These are phyloP conservation scores for Wickerhamiella occidentalis DNA, from an alignment of 805 yeast species.

Conservation along the genomic window DNA sequence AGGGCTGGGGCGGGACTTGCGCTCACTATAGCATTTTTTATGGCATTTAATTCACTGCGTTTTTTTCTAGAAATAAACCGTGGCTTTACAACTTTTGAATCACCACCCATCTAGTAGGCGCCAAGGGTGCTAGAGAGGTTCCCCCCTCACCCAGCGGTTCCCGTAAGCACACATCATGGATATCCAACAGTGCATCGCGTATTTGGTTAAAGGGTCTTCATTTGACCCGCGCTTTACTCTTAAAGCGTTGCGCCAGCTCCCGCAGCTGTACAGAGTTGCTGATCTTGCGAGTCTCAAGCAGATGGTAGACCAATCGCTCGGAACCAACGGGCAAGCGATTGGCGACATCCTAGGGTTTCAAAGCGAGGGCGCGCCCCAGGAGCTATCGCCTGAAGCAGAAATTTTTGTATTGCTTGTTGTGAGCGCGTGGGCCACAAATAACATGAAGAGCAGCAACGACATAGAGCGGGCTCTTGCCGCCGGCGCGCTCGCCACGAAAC, in stretches of 20 bases:
- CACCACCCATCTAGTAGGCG: too few relatives aligned
- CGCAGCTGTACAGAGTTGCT: slow-evolving; percentile 56
- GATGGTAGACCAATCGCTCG: slow-evolving; percentile 46
- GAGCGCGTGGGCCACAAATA: slow-evolving; percentile 57
- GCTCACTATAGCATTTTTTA: neutral
- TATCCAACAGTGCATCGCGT: slow-evolving; percentile 28
- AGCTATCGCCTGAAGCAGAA: slow-evolving; percentile 64
- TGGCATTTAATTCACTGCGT: slow-evolving; percentile 20
- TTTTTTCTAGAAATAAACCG: slow-evolving; percentile 11
- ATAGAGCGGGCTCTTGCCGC: slow-evolving; percentile 37
- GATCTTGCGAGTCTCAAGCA: slow-evolving; percentile 41
- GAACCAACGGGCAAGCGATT: slow-evolving; percentile 34
- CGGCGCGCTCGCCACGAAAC: slow-evolving; percentile 24
- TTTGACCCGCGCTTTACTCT: slow-evolving; percentile 81
- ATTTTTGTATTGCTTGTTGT: slow-evolving; percentile 66
- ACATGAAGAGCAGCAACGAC: slow-evolving; percentile 37
- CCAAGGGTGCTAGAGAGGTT: too few relatives aligned
- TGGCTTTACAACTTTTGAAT: slow-evolving; percentile 11
- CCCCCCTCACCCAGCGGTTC: neutral
- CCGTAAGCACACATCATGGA: slow-evolving; percentile 8
- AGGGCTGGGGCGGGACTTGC: neutral
- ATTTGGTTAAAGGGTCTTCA: slow-evolving; percentile 48
- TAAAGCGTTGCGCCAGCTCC: slow-evolving; percentile 73
- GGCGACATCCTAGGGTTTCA: slow-evolving; percentile 18
- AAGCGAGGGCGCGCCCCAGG: slow-evolving; percentile 23